These are phyloP conservation scores for Telfairia occidentalis DNA, from an alignment of 331 rosid species.

Conservation along the genomic window DNA sequence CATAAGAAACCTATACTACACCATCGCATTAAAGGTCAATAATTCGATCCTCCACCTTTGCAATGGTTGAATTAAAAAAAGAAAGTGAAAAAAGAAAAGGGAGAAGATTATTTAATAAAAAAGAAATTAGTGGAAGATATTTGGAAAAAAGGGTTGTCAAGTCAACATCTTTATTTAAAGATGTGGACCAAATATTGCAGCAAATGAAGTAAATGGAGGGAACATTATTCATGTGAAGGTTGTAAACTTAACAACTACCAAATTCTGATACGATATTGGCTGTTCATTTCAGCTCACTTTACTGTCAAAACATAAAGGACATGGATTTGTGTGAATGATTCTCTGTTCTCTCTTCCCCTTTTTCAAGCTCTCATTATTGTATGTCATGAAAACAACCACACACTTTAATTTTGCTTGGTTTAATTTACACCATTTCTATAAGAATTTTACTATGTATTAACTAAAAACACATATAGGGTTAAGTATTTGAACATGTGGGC, in stretches of 20 bases:
- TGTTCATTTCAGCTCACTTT: conserved; percentile 22
- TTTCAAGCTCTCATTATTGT: conserved; percentile 22
- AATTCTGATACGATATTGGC: conserved; percentile 39
- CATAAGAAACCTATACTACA: too few relatives aligned
- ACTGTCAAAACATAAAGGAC: conserved; percentile 42
- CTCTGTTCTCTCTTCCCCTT: conserved; percentile 27
- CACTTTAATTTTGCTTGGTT: conserved; percentile 11
- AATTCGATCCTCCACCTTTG: too few relatives aligned
- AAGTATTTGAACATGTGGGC: not conserved
- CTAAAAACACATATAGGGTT: not conserved
- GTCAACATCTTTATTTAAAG: conserved; percentile 70
- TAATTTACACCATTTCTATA: not conserved
- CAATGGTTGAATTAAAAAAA: too few relatives aligned
- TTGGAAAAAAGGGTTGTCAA: conserved; percentile 21
- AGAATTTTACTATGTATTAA: not conserved
- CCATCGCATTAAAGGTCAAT: too few relatives aligned
- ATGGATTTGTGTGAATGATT: conserved; percentile 21
- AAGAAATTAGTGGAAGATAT: not conserved
- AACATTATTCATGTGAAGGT: conserved; percentile 92
- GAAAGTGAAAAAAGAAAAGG: too few relatives aligned
- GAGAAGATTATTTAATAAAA: too few relatives aligned
- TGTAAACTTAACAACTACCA: conserved; percentile 73
- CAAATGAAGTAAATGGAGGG: conserved; percentile 80
- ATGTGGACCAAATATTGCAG: conserved; percentile 64
- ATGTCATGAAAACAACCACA: conserved; percentile 20